Percentiles rank a stretch among this genome's conserved stretches.
These are phyloP conservation scores for Phytophthora cactorum DNA, from an alignment of 352 stramenopile species.

Conservation along the genomic window DNA sequence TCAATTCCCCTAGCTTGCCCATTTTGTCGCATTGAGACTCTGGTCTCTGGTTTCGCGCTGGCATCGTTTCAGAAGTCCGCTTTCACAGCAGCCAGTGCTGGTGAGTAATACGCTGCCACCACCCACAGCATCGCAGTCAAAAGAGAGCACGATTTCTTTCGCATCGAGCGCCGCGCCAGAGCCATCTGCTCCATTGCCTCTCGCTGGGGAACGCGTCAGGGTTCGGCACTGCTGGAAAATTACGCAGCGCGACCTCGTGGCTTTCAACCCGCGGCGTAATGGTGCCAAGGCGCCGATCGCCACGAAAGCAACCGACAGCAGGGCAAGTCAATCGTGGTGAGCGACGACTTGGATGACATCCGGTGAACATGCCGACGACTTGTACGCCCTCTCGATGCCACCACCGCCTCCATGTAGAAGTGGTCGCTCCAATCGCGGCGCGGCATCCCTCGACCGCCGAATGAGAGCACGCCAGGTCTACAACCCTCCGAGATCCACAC, in stretches of 20 bases:
- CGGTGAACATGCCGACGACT: constrained; percentile 1
- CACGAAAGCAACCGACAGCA: constrained; percentile 23
- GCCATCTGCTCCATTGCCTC: neutral
- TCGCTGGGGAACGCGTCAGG: neutral
- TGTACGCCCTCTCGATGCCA: neutral
- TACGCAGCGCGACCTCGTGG: constrained; percentile 6
- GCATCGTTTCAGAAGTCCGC: constrained; percentile 27
- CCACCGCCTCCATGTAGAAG: constrained; percentile 17
- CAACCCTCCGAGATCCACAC: constrained; percentile 14
- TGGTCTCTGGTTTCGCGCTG: constrained; percentile 16
- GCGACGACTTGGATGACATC: constrained; percentile 6
- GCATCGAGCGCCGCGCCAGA: constrained; percentile 4
- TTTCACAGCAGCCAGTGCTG: constrained; percentile 1
- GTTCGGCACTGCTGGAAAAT: constrained; percentile 1
- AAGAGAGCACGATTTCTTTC: constrained; percentile 28
- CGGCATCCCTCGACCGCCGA: constrained; percentile 9
- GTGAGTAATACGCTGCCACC: constrained; percentile 23
- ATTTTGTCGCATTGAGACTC: constrained; percentile 26
- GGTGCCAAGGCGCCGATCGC: neutral
- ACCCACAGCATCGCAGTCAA: constrained; percentile 8
- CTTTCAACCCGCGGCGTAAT: constrained; percentile 6
- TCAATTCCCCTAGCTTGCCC: constrained; percentile 11
- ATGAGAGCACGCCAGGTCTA: constrained; percentile 22
- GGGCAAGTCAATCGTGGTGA: constrained; percentile 15
- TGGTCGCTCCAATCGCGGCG: constrained; percentile 12